Base-by-base conservation (phyloP, 306 rosid species). In the Prunus armeniaca region DNA sequence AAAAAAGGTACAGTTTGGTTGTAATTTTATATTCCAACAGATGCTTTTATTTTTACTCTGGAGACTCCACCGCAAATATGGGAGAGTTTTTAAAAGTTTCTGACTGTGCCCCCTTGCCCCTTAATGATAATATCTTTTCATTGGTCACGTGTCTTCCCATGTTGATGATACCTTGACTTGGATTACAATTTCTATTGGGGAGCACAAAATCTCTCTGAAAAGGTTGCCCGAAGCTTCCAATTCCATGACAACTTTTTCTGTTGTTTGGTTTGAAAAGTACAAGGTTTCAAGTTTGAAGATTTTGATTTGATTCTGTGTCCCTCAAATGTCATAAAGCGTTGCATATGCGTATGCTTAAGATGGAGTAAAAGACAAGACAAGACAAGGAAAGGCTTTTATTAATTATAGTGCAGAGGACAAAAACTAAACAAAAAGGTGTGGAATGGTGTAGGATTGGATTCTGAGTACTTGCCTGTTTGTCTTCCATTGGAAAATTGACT, bases 341-440 rank as follows among this genome's bases (percentile, higher is more conserved):
- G 41, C 41, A 34, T 6, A 34, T 34, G 41, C 65, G 57, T 47
- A 54, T 57, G 65, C 72, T 12, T 30, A 45, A 57, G 52, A 76
- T 38, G 66, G 73, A 80, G 81, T 81, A 81, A 75, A 78, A 52
- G 87, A 81, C 89, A 83, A 81, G 76, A 34, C 41, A 34, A 34
- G 41, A 32, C 38, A 32, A 32, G 5, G 55, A 14, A 38, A 57
- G 60, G 12, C 83, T 68, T 68, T 68, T 64, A 58, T 71, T 74
- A 22, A 15, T 6, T 34, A 34, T 34, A 17, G 18, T 13, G 24
- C 66, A 60, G 51, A 8, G 46, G 76, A 56, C 76, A 72, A 69
- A 49, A 72, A 32, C 28, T 45, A 20, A 32, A 46, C 20, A 22
- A 6, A 52, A 8, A 30, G 20, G 9, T 38, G 0, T 38, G 70